These are phyloP conservation scores for Cladophialophora chaetospira DNA, from an alignment of 2,329 filamentous ascomycete species.

Conservation along the genomic window DNA sequence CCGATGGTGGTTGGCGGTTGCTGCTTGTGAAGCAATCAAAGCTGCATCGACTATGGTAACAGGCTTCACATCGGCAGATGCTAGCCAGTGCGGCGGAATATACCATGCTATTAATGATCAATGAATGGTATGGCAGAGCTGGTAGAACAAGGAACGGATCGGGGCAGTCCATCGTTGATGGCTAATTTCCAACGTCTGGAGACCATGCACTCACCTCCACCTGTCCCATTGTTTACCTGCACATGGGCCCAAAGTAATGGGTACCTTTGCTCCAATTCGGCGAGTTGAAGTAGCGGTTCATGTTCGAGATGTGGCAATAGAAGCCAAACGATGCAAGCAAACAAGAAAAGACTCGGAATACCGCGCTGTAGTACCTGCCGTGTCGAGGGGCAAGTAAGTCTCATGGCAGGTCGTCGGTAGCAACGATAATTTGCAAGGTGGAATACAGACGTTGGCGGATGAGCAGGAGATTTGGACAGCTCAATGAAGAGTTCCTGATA, in stretches of 20 bases:
- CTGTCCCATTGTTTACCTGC: slow-evolving; percentile 22
- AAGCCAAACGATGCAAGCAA: slow-evolving; percentile 8
- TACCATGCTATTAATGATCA: slow-evolving; percentile 22
- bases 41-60: slow-evolving; percentile 37
- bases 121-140: neutral
- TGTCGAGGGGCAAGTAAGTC: too few species aligned
- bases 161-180: too few species aligned
- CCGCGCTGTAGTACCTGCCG: too few species aligned
- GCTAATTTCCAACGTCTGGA: too few species aligned
- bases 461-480: too few species aligned
- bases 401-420: too few species aligned
- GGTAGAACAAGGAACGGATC: too few species aligned
- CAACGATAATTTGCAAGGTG: too few species aligned
- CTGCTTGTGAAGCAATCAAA: slow-evolving; percentile 31
- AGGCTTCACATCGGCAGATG: slow-evolving; percentile 19
- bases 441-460: too few species aligned
- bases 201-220: slow-evolving; percentile 24
- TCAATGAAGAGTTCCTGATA: too few species aligned
- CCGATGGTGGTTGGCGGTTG: slow-evolving; percentile 19
- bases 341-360: too few species aligned
- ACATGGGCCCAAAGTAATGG: slow-evolving; percentile 23
- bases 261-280: slow-evolving; percentile 13
- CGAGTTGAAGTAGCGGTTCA: neutral
- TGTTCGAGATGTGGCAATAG: slow-evolving; percentile 11
- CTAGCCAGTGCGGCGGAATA: slow-evolving; percentile 22